Conservation (phyloP, 2,329 filamentous ascomycete genomes). For the Scedosporium minutisporum region DNA sequence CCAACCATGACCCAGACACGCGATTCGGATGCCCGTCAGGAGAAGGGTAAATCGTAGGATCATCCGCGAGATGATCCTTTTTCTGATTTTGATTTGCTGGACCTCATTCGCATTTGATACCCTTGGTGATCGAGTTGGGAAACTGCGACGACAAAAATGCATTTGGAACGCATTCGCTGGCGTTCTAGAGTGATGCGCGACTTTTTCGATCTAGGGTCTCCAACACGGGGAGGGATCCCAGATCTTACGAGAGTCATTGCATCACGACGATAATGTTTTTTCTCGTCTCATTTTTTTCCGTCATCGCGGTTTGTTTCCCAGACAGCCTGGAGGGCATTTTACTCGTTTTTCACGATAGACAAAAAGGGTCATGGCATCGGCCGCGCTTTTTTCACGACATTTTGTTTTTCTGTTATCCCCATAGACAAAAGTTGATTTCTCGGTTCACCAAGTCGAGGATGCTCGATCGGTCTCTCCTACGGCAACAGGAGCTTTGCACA, state of each 20-base stretch:
- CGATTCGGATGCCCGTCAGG: background rate
- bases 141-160: constrained; percentile 23
- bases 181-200: constrained; percentile 1
- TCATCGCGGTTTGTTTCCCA: constrained; percentile 23
- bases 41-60: constrained; percentile 11
- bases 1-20: background rate
- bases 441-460: constrained; percentile 27
- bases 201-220: constrained; percentile 26
- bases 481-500: constrained; percentile 8
- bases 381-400: constrained; percentile 22
- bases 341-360: constrained; percentile 23
- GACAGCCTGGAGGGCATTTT: constrained; percentile 25
- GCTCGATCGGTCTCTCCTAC: constrained; percentile 14
- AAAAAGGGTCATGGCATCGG: constrained; percentile 32
- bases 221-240: constrained; percentile 23
- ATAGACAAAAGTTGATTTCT: constrained; percentile 62
- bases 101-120: constrained; percentile 14
- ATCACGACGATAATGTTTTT: constrained; percentile 8
- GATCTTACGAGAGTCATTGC: constrained; percentile 3
- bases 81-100: constrained; percentile 12
- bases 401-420: constrained; percentile 13
- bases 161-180: constrained; percentile 5
- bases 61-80: constrained; percentile 17
- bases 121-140: constrained; percentile 15
- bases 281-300: constrained; percentile 19